Evolutionary conservation across 2,329 filamentous ascomycete genomes (phyloP).

Genomic region (Aspergillus tubingensis): DNA sequence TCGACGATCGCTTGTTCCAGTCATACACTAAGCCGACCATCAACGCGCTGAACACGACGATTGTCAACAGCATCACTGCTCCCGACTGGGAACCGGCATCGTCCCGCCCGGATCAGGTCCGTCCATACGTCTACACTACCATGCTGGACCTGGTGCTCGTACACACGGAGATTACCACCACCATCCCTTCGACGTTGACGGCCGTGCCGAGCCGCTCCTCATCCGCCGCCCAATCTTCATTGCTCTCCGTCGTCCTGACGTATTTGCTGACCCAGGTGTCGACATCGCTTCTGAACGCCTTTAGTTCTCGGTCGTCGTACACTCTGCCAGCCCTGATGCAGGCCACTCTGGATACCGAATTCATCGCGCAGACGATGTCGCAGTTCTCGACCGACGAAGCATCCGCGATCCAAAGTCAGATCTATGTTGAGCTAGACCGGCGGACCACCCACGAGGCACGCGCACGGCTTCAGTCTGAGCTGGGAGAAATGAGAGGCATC

Average conservation of each 20-base stretch:
- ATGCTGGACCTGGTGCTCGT: constrained; percentile 85
- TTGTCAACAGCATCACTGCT: constrained; percentile 70
- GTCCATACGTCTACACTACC: constrained; percentile 85
- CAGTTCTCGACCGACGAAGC: constrained; percentile 86
- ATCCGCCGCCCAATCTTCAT: constrained; percentile 61
- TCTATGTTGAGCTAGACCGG: constrained; percentile 87
- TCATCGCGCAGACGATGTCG: constrained; percentile 88
- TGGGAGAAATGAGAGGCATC: constrained; percentile 84
- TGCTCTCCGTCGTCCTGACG: constrained; percentile 80
- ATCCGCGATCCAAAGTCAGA: constrained; percentile 78
- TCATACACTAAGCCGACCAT: constrained; percentile 83
- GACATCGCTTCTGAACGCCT: constrained; percentile 76
- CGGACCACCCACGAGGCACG: constrained; percentile 87
- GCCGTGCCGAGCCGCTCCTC: constrained; percentile 72
- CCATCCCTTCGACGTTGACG: constrained; percentile 68
- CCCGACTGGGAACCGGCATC: constrained; percentile 69
- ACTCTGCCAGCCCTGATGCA: constrained; percentile 85
- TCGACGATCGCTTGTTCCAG: constrained; percentile 86
- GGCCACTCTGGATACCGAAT: constrained; percentile 95
- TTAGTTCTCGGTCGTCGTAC: constrained; percentile 68
- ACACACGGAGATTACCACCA: constrained; percentile 85
- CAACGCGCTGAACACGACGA: constrained; percentile 66
- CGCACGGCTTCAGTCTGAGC: constrained; percentile 75
- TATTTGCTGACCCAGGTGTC: constrained; percentile 83
- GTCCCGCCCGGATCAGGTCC: constrained; percentile 68